A percentile compares a stretch with the other conserved stretches of the same genome.
phyloP scores from a whole-genome alignment of 2,329 filamentous ascomycete genomes.

The Colletotrichum liaoningense region DNA sequence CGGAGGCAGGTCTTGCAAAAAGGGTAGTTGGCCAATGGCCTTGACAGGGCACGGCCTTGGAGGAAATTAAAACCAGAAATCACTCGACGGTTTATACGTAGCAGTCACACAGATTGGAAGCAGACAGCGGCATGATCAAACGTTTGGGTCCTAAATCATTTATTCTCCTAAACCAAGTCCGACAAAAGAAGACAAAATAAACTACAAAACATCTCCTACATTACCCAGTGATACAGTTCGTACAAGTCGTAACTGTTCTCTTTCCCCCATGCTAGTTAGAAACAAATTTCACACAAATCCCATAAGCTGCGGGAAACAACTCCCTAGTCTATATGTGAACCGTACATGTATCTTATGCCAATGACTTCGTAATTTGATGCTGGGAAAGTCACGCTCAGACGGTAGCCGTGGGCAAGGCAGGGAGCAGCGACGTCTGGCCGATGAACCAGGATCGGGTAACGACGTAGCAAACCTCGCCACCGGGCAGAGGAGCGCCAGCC shows the following conservation, averaged over 20 bases:
- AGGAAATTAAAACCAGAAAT: not conserved
- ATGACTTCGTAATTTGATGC: constrained; percentile 14
- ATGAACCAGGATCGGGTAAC: constrained; percentile 25
- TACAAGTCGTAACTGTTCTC: constrained; percentile 19
- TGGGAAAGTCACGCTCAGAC: constrained; percentile 16
- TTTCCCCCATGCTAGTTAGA: constrained; percentile 4
- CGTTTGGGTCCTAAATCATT: not conserved
- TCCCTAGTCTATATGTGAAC: not conserved
- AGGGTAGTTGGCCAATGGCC: not conserved
- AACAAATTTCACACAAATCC: constrained; percentile 6
- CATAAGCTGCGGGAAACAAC: not conserved
- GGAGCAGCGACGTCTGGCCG: constrained; percentile 19
- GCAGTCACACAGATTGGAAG: not conserved
- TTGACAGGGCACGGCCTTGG: too few relatives aligned
- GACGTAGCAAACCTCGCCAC: constrained; percentile 21
- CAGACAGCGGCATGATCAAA: not conserved
- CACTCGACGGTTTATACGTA: not conserved
- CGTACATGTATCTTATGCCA: constrained; percentile 15
- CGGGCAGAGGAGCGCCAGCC: constrained; percentile 5
- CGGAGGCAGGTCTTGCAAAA: too few relatives aligned
- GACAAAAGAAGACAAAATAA: constrained; percentile 25
- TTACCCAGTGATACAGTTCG: constrained; percentile 16
- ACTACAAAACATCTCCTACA: constrained; percentile 11
- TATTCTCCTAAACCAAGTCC: constrained; percentile 8
- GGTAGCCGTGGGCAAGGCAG: constrained; percentile 5